Conservation (phyloP, 257 asterid species). For the Eucommia ulmoides region DNA sequence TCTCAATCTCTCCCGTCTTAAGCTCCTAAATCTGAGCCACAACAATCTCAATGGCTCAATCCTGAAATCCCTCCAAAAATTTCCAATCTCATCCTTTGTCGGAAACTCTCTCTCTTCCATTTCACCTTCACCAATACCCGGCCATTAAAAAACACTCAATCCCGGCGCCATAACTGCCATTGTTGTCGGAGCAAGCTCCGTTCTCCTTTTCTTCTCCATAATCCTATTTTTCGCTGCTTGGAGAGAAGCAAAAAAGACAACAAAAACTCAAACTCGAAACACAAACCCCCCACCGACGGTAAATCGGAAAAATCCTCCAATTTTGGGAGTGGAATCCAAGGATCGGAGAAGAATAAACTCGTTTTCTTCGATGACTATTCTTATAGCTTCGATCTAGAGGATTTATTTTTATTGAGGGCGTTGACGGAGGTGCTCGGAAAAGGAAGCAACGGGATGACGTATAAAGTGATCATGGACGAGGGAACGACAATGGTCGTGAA, state of each 20-base stretch:
- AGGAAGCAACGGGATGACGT: not conserved
- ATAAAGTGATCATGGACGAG: too few relatives aligned
- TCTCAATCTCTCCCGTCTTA: not conserved
- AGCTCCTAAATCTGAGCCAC: not conserved
- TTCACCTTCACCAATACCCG: not conserved
- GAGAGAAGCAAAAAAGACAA: not conserved
- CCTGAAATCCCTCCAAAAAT: not conserved
- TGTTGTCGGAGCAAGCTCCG: not conserved
- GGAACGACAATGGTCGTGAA: too few relatives aligned
- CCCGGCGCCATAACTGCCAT: not conserved
- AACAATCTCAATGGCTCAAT: not conserved
- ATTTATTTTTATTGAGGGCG: not conserved
- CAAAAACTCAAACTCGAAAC: not conserved
- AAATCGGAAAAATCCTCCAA: not conserved
- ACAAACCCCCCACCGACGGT: not conserved
- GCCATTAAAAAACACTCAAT: not conserved
- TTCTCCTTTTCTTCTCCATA: not conserved
- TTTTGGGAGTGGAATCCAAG: not conserved
- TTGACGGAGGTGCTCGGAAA: not conserved
- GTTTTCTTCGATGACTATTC: not conserved
- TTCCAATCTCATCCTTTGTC: not conserved
- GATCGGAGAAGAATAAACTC: not conserved
- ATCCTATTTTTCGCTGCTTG: not conserved
- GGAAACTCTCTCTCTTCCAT: not conserved
- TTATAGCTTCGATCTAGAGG: not conserved